phyloP scores from a whole-genome alignment of 441 rosid genomes.

The Daphne laureola region DNA sequence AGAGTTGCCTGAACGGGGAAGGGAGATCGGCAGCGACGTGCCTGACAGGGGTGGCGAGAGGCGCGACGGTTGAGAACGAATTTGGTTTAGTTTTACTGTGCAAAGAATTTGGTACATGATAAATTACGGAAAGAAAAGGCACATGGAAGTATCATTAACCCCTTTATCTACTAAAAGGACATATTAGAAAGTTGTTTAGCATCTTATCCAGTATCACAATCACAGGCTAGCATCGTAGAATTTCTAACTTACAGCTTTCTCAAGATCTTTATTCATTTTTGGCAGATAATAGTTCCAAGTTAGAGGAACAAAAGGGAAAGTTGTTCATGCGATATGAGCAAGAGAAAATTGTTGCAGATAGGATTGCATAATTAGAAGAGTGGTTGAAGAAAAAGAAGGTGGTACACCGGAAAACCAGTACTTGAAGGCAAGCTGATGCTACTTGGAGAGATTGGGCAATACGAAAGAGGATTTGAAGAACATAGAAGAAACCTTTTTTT shows the following conservation, averaged over 20 bases:
- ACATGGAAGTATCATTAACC: too few species aligned
- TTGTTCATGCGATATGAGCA: slow-evolving; percentile 61
- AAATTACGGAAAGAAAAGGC: too few species aligned
- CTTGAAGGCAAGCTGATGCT: too few species aligned
- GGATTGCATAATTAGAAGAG: slow-evolving; percentile 53
- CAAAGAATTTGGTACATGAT: too few species aligned
- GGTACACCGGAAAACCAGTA: slow-evolving; percentile 24
- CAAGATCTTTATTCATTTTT: slow-evolving; percentile 2
- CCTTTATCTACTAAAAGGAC: too few species aligned
- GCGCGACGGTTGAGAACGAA: slow-evolving; percentile 19
- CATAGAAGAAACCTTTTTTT: too few species aligned
- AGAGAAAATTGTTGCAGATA: slow-evolving; percentile 55
- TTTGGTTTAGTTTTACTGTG: background rate
- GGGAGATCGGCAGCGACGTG: slow-evolving; percentile 41
- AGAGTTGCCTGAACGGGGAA: slow-evolving; percentile 73
- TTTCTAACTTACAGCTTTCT: too few species aligned
- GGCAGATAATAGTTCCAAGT: slow-evolving; percentile 59
- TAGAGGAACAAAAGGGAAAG: slow-evolving; percentile 74
- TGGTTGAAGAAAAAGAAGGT: slow-evolving; percentile 68
- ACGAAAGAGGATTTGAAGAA: too few species aligned
- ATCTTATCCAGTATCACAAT: too few species aligned
- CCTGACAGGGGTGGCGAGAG: slow-evolving; percentile 23
- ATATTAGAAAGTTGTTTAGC: too few species aligned
- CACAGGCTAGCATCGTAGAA: too few species aligned
- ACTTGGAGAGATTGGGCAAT: too few species aligned